These are phyloP conservation scores for Immersiella caudata DNA, from an alignment of 495 filamentous ascomycete species.

Conservation along the genomic window DNA sequence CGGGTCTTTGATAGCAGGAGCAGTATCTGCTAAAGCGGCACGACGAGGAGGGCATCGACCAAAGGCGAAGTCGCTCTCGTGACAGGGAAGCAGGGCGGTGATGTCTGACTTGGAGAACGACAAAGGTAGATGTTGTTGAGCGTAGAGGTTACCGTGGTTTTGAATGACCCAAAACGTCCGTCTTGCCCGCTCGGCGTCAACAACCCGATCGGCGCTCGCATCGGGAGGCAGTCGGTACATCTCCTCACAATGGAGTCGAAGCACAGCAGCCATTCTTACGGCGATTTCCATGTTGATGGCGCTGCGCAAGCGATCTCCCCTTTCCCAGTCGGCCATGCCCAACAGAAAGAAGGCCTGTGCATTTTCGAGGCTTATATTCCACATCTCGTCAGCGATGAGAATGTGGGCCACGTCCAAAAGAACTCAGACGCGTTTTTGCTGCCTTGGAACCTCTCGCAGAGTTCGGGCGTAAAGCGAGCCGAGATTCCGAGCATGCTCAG, in stretches of 20 bases:
- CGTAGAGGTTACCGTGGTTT: constrained; percentile 44
- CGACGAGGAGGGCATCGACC: constrained; percentile 37
- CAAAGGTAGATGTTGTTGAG: constrained; percentile 39
- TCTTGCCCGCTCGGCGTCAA: constrained; percentile 37
- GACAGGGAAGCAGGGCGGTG: constrained; percentile 41
- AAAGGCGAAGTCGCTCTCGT: constrained; percentile 42
- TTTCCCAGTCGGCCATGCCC: constrained; percentile 45
- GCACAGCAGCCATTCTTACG: constrained; percentile 44
- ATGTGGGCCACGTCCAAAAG: background rate
- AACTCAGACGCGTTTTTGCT: background rate
- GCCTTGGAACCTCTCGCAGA: constrained; percentile 19
- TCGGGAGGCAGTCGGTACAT: constrained; percentile 38
- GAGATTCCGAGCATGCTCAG: constrained; percentile 42
- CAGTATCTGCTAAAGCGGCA: constrained; percentile 42
- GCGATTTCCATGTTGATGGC: constrained; percentile 47
- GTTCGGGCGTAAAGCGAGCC: constrained; percentile 40
- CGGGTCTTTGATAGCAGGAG: constrained; percentile 38
- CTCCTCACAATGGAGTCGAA: constrained; percentile 49
- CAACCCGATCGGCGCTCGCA: constrained; percentile 2
- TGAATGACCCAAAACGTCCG: constrained; percentile 46
- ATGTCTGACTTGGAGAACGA: constrained; percentile 43
- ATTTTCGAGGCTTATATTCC: constrained; percentile 41
- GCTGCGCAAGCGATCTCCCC: constrained; percentile 42
- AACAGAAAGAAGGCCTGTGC: constrained; percentile 47
- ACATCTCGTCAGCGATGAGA: constrained; percentile 22